Evolutionary conservation across 768 basidiomycete genomes (phyloP).

Genomic region (Suillus decipiens): DNA sequence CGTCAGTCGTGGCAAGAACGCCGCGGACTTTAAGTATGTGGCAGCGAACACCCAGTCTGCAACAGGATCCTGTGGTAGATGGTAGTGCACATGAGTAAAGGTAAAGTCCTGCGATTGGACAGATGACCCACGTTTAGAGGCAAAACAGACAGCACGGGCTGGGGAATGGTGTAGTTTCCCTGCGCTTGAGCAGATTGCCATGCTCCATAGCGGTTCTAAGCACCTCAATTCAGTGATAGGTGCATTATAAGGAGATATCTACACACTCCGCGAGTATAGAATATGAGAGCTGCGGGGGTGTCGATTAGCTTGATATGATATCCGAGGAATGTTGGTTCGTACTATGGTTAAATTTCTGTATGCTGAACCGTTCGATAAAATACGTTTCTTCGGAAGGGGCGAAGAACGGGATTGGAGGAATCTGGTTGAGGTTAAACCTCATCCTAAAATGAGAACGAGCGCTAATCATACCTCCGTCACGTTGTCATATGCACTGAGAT

Average conservation of each 20-base stretch:
- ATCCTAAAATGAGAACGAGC: constrained; percentile 8
- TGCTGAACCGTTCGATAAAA: constrained; percentile 60
- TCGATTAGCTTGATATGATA: not conserved
- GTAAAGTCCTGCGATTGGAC: not conserved
- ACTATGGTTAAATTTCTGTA: constrained; percentile 65
- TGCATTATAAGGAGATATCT: not conserved
- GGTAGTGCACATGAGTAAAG: not conserved
- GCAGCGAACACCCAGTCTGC: constrained; percentile 43
- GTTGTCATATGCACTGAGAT: constrained; percentile 52
- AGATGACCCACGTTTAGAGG: constrained; percentile 37
- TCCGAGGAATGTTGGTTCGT: constrained; percentile 20
- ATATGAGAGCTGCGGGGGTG: constrained; percentile 54
- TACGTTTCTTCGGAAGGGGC: constrained; percentile 66
- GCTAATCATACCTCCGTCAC: constrained; percentile 40
- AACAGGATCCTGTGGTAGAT: constrained; percentile 40
- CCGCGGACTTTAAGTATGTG: constrained; percentile 25
- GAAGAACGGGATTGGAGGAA: constrained; percentile 64
- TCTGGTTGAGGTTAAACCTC: constrained; percentile 34
- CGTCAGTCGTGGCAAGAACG: constrained; percentile 37
- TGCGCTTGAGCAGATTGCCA: constrained; percentile 41
- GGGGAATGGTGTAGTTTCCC: constrained; percentile 44
- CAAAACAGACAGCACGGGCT: constrained; percentile 42
- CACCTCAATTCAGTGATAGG: not conserved
- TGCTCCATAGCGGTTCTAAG: constrained; percentile 40
- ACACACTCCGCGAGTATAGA: constrained; percentile 58